Evolutionary conservation across 2,329 filamentous ascomycete genomes (phyloP).

Genomic region (Monilinia fructigena): DNA sequence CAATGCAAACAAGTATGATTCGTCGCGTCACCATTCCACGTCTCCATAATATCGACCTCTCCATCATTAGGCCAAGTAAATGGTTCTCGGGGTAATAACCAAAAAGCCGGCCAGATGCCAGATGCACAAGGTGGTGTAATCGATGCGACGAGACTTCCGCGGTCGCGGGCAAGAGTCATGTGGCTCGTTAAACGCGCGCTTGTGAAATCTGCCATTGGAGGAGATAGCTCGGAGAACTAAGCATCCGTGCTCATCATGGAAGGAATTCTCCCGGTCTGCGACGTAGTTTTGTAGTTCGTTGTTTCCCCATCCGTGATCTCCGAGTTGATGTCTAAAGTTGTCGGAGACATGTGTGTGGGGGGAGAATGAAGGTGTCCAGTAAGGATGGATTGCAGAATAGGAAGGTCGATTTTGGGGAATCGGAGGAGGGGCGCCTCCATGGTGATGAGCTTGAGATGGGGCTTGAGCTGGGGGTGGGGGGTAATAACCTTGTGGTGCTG

Average conservation of each 20-base stretch:
- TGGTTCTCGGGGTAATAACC: constrained; percentile 57
- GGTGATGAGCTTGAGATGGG: constrained; percentile 4
- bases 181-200: constrained; percentile 55
- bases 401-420: constrained; percentile 23
- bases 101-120: constrained; percentile 62
- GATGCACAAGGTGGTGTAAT: constrained; percentile 53
- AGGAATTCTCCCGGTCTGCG: constrained; percentile 49
- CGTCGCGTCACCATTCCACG: constrained; percentile 57
- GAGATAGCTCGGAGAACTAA: constrained; percentile 53
- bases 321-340: constrained; percentile 56
- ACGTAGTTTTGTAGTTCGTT: constrained; percentile 60
- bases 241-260: constrained; percentile 52
- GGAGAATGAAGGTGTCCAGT: constrained; percentile 55
- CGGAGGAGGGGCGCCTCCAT: constrained; percentile 13
- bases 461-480: neutral
- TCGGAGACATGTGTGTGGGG: constrained; percentile 47
- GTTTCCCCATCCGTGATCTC: constrained; percentile 61
- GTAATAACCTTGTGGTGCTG: constrained; percentile 19
- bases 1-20: constrained; percentile 61
- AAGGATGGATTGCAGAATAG: constrained; percentile 35
- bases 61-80: constrained; percentile 59
- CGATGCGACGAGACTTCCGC: constrained; percentile 53
- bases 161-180: constrained; percentile 50
- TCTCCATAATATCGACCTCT: constrained; percentile 60
- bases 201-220: constrained; percentile 50